Evolutionary conservation across 805 yeast genomes (phyloP).

Genomic region (Komagataella phaffii): DNA sequence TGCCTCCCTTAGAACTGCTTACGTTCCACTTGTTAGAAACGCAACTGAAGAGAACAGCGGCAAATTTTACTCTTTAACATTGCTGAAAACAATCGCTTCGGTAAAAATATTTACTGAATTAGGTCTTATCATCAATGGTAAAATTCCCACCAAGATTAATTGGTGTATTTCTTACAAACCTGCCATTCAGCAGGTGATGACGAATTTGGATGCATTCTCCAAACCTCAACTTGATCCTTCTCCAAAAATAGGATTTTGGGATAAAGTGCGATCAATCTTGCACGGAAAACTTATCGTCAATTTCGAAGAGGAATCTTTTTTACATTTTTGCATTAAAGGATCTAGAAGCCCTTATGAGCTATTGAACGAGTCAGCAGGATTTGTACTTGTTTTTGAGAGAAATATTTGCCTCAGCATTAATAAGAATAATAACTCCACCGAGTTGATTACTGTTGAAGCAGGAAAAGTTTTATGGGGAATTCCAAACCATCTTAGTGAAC

Average conservation of each 20-base stretch:
- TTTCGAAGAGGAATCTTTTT: constrained; percentile 34
- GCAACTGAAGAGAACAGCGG: constrained; percentile 23
- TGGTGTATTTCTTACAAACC: constrained; percentile 86
- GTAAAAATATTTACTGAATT: constrained; percentile 60
- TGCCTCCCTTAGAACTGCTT: constrained; percentile 42
- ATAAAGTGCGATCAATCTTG: constrained; percentile 60
- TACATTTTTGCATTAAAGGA: constrained; percentile 57
- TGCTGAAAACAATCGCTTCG: constrained; percentile 66
- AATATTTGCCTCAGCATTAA: constrained; percentile 49
- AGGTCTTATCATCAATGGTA: constrained; percentile 38
- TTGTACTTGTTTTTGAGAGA: constrained; percentile 57
- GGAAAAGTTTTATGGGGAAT: constrained; percentile 54
- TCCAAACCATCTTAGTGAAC: constrained; percentile 56
- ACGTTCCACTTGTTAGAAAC: constrained; percentile 45
- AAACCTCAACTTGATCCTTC: constrained; percentile 89
- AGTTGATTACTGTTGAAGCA: constrained; percentile 52
- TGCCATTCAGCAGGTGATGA: constrained; percentile 68
- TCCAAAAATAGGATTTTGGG: constrained; percentile 84
- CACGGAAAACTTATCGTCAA: constrained; percentile 54
- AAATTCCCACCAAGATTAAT: constrained; percentile 47
- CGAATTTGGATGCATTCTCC: constrained; percentile 68
- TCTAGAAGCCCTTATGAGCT: constrained; percentile 69
- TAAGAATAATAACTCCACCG: constrained; percentile 51
- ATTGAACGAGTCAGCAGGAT: constrained; percentile 60
- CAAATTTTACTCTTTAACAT: constrained; percentile 37